These are phyloP conservation scores for Paramyrothecium sp. DNA, from an alignment of 2,329 filamentous ascomycete species.

Conservation along the genomic window DNA sequence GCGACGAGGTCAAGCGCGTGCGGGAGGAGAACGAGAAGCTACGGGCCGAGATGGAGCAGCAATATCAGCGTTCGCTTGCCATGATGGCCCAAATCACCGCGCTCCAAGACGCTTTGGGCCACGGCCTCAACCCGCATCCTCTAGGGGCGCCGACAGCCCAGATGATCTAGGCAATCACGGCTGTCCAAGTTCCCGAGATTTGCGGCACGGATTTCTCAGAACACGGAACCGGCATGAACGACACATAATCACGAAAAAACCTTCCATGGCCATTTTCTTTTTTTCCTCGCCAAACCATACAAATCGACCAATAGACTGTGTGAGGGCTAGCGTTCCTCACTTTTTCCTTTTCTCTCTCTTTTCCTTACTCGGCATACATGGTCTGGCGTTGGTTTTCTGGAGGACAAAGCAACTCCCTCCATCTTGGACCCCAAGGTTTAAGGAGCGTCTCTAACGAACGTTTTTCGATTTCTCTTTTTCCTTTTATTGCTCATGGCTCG, in stretches of 20 bases:
- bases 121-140: constrained; percentile 27
- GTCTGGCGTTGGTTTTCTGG: too few species aligned
- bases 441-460: too few species aligned
- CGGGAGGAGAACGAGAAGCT: constrained; percentile 64
- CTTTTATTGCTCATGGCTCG: too few species aligned
- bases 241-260: neutral
- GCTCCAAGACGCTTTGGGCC: constrained; percentile 41
- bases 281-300: neutral
- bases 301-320: neutral
- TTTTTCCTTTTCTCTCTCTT: constrained; percentile 1
- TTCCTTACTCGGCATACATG: neutral
- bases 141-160: constrained; percentile 37
- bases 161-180: constrained; percentile 31
- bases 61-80: constrained; percentile 42
- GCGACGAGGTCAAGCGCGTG: constrained; percentile 65
- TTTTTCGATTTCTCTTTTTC: too few species aligned
- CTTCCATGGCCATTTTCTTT: too few species aligned
- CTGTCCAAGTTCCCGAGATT: neutral
- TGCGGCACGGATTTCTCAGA: too few species aligned
- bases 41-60: constrained; percentile 46
- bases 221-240: too few species aligned
- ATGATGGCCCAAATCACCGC: constrained; percentile 50
- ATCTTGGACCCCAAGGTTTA: too few species aligned
- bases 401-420: too few species aligned
- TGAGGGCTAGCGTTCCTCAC: constrained; percentile 5